Conservation (phyloP, 371 early-diverging fungal species). For the Choanephora cucurbitarum region DNA sequence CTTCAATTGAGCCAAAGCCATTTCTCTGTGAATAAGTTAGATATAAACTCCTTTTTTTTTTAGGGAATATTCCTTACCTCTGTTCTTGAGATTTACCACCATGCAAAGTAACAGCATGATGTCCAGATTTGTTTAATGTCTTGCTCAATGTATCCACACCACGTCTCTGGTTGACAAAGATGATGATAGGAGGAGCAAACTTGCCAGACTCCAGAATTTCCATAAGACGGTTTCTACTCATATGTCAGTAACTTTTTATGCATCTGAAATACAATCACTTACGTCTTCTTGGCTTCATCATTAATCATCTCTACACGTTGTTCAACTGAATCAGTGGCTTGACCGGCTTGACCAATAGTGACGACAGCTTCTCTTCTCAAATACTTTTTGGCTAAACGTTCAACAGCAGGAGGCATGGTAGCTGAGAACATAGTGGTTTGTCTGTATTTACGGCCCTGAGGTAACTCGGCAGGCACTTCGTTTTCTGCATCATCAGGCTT, state of each 20-base stretch:
- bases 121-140: constrained; percentile 70
- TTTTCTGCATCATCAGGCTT: constrained; percentile 83
- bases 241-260: not conserved
- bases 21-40: constrained; percentile 50
- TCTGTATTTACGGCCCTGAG: constrained; percentile 67
- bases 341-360: constrained; percentile 96
- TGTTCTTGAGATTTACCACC: constrained; percentile 97
- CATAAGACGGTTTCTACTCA: constrained; percentile 67
- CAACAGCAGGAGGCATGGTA: constrained; percentile 98
- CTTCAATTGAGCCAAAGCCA: constrained; percentile 73
- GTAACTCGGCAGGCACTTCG: constrained; percentile 37
- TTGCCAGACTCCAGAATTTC: constrained; percentile 69
- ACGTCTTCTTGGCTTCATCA: constrained; percentile 85
- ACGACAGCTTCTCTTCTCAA: constrained; percentile 94
- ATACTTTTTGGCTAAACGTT: constrained; percentile 90
- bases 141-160: constrained; percentile 77
- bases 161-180: constrained; percentile 97
- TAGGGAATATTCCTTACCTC: constrained; percentile 61
- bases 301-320: constrained; percentile 92
- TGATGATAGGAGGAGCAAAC: constrained; percentile 87
- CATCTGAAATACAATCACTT: constrained; percentile 12
- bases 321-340: constrained; percentile 94
- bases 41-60: not conserved
- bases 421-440: constrained; percentile 99
- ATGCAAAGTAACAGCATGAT: constrained; percentile 81